Conservation (phyloP, 2,329 filamentous ascomycete genomes). For the Chaetomiaceae sp. region DNA sequence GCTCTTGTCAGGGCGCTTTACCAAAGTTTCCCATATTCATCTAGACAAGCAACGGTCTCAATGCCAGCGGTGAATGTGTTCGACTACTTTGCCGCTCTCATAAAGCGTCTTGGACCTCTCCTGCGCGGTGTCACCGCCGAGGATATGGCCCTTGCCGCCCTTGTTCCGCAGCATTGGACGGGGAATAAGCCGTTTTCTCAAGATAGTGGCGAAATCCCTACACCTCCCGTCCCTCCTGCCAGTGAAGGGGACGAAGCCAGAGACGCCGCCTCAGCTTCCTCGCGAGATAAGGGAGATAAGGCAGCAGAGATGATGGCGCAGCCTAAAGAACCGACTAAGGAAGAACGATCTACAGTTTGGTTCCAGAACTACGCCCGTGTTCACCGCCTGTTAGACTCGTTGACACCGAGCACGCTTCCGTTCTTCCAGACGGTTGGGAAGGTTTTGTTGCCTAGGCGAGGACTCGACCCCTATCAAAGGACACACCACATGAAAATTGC, state of each 20-base stretch:
- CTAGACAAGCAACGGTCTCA: constrained; percentile 58
- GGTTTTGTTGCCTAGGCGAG: constrained; percentile 69
- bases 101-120: constrained; percentile 71
- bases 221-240: background rate
- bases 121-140: constrained; percentile 80
- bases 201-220: constrained; percentile 7
- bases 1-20: constrained; percentile 71
- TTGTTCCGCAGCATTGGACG: constrained; percentile 67
- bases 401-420: constrained; percentile 74
- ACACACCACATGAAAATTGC: constrained; percentile 53
- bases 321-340: constrained; percentile 40
- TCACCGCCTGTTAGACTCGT: constrained; percentile 69
- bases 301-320: constrained; percentile 20
- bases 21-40: constrained; percentile 67
- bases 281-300: constrained; percentile 25
- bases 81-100: constrained; percentile 73
- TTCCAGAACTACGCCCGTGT: constrained; percentile 74
- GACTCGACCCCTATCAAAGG: constrained; percentile 58
- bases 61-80: constrained; percentile 77
- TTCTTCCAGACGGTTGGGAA: constrained; percentile 86
- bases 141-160: constrained; percentile 68
- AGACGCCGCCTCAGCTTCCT: constrained; percentile 12
- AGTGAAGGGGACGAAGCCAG: constrained; percentile 12
- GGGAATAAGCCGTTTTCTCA: constrained; percentile 7
- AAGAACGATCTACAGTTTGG: constrained; percentile 41